Percentiles rank a stretch among this genome's conserved stretches.
Evolutionary conservation across 345 rosid species (phyloP).

Genomic region (Gossypium australe): DNA sequence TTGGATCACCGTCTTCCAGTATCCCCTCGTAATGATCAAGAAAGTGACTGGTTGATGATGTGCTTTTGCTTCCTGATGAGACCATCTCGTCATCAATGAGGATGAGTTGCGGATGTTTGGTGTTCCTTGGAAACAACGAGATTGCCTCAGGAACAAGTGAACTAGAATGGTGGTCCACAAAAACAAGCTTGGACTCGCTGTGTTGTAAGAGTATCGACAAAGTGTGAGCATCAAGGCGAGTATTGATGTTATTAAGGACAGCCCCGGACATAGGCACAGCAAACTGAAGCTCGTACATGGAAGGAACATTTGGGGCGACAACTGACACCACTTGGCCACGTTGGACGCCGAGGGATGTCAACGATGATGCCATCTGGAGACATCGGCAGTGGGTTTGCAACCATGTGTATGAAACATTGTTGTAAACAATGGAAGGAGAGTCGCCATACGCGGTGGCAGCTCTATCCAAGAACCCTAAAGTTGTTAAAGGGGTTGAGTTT

Average conservation of each 20-base stretch:
- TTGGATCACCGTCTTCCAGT: slow-evolving; percentile 29
- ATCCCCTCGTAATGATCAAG: slow-evolving; percentile 39
- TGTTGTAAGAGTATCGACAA: slow-evolving; percentile 42
- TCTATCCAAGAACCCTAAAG: slow-evolving; percentile 43
- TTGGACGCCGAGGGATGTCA: slow-evolving; percentile 37
- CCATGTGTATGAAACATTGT: slow-evolving; percentile 39
- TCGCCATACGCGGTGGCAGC: slow-evolving; percentile 48
- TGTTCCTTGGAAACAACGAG: slow-evolving; percentile 25
- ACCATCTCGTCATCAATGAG: slow-evolving; percentile 27
- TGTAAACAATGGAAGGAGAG: slow-evolving; percentile 41
- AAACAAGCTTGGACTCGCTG: slow-evolving; percentile 49
- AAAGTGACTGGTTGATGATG: slow-evolving; percentile 14
- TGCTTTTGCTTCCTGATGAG: not conserved
- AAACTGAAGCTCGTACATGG: slow-evolving; percentile 63
- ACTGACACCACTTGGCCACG: slow-evolving; percentile 51
- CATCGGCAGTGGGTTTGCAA: slow-evolving; percentile 53
- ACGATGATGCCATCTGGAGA: slow-evolving; percentile 51
- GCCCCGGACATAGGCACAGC: slow-evolving; percentile 68
- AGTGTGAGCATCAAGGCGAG: slow-evolving; percentile 46
- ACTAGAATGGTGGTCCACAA: slow-evolving; percentile 37
- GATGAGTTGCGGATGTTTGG: slow-evolving; percentile 28
- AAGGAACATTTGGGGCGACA: slow-evolving; percentile 47
- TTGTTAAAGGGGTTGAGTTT: slow-evolving; percentile 51
- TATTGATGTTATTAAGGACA: slow-evolving; percentile 50
- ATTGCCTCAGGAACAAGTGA: slow-evolving; percentile 39